A percentile compares a stretch with the other conserved stretches of the same genome.
Conservation (phyloP, 2,329 filamentous ascomycete genomes). For the Simplicillium sp. region DNA sequence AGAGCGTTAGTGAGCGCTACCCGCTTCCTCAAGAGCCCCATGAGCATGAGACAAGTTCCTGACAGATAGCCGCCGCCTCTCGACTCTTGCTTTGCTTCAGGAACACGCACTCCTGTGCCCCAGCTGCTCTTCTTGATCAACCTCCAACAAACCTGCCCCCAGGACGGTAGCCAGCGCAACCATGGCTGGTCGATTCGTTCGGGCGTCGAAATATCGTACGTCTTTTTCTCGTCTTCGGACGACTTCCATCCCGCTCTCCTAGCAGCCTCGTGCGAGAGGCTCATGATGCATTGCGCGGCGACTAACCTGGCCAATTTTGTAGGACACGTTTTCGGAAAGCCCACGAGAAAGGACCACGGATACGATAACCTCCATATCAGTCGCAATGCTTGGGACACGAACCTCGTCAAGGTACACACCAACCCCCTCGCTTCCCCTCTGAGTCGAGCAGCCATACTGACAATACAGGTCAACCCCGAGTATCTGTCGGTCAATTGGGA, state of each 20-base stretch:
- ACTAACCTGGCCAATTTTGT: constrained; percentile 14
- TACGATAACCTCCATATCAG: constrained; percentile 98
- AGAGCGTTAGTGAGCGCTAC: too few relatives aligned
- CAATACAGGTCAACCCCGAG: constrained; percentile 73
- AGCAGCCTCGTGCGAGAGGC: constrained; percentile 5
- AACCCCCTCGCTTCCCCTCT: constrained; percentile 17
- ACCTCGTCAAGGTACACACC: constrained; percentile 76
- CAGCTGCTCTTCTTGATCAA: too few relatives aligned
- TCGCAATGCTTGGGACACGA: constrained; percentile 98
- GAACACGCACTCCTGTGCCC: too few relatives aligned
- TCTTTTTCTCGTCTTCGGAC: constrained; percentile 11
- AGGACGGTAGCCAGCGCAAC: constrained; percentile 10
- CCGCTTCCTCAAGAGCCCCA: too few relatives aligned
- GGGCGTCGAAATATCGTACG: constrained; percentile 61
- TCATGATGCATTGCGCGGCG: constrained; percentile 17
- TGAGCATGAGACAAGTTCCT: too few relatives aligned
- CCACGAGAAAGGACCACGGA: constrained; percentile 93
- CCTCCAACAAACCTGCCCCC: too few relatives aligned
- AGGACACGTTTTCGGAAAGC: constrained; percentile 98
- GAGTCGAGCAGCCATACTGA: not conserved
- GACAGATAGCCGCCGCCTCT: too few relatives aligned
- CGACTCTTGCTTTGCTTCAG: too few relatives aligned
- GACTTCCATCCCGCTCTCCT: constrained; percentile 11
- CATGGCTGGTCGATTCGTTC: constrained; percentile 58
- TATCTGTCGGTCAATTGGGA: constrained; percentile 99